Base-by-base conservation (phyloP, 2,329 filamentous ascomycete genomes). In the Colletotrichum magnum region DNA sequence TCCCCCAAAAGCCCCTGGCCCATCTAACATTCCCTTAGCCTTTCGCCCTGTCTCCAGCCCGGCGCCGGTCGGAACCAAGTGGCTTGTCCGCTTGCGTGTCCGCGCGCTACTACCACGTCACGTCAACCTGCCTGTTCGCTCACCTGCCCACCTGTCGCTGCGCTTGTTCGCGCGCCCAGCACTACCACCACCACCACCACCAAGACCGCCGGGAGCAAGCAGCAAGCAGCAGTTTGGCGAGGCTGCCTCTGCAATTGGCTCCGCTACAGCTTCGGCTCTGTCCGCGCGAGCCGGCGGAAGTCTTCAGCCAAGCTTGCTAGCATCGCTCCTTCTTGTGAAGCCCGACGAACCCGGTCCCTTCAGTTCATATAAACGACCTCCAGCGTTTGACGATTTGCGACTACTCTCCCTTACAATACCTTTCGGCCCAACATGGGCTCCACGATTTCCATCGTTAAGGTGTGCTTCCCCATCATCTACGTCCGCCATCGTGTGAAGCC, bases 371-470 rank as follows among this genome's bases (percentile, higher is more conserved):
- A 66, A 15, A 36, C 41, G 36, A 45, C 32, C 32, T 16, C 53
- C 24, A 13, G 15, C 26, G 39, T 26, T 69, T 41, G 54, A 52
- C 45, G 41, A 45, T 48, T n/a, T 12, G 26, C 48, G 39, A 24
- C 58, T 50, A 28, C 39, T 18, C 36, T n/a, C 47, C 24, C 28
- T 53, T 64, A 18, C 43, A 28, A 52, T 64, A 57, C 28, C 39
- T 10, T 18, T 18, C 26, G 36, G 57, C 63, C 64, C 70, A 77
- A 58, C 67, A 81, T 81, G 79, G 77, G 76, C 64, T 73, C 76
- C 62, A 76, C 76, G 58, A 63, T 80, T 56, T 78, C 76, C 24
- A 76, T 79, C 70, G 72, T 82, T 73, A 82, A 81, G 75, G 80
- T 78, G 58, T 52, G 64, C 58, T 24, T 26, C 5, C 21, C 32